phyloP scores from a whole-genome alignment of 1,284 basidiomycete species.

The Ustilago cynodontis region DNA sequence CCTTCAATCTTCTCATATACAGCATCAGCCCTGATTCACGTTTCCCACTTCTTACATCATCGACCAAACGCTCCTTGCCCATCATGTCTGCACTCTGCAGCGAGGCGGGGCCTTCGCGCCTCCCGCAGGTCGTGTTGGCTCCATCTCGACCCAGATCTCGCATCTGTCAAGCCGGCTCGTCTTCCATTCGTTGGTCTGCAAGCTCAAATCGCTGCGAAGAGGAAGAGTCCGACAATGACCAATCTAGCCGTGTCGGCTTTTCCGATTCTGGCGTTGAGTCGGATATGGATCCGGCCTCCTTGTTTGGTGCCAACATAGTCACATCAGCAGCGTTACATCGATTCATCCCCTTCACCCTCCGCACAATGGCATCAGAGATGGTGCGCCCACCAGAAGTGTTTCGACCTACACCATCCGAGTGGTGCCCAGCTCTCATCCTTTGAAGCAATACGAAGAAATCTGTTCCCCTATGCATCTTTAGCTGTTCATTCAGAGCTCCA shows the following conservation, averaged over 20 bases:
- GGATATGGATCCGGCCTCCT: conserved; percentile 15
- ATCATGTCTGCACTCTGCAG: neutral
- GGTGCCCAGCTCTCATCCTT: conserved; percentile 11
- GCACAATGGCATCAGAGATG: conserved; percentile 49
- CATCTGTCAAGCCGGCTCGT: neutral
- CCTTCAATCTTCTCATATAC: neutral
- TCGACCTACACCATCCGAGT: neutral
- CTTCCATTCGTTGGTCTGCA: neutral
- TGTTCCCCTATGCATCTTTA: no score
- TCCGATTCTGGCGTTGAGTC: neutral
- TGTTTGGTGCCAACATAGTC: conserved; percentile 7
- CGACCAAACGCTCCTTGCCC: neutral
- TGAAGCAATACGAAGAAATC: neutral
- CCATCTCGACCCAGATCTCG: conserved; percentile 2
- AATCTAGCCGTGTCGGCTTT: neutral
- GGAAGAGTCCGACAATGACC: conserved; percentile 9
- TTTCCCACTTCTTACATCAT: neutral
- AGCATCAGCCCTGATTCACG: neutral
- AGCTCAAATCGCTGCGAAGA: no score
- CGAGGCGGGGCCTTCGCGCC: conserved; percentile 41
- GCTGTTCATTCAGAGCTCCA: no score
- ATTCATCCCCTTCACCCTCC: conserved; percentile 19
- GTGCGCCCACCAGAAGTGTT: conserved; percentile 46
- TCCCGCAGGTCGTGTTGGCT: conserved; percentile 1
- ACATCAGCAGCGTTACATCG: conserved; percentile 18